Percentiles rank a stretch among this genome's conserved stretches.
Evolutionary conservation across 2,329 filamentous ascomycete species (phyloP).

Genomic region (Allantophomopsis lycopodina): DNA sequence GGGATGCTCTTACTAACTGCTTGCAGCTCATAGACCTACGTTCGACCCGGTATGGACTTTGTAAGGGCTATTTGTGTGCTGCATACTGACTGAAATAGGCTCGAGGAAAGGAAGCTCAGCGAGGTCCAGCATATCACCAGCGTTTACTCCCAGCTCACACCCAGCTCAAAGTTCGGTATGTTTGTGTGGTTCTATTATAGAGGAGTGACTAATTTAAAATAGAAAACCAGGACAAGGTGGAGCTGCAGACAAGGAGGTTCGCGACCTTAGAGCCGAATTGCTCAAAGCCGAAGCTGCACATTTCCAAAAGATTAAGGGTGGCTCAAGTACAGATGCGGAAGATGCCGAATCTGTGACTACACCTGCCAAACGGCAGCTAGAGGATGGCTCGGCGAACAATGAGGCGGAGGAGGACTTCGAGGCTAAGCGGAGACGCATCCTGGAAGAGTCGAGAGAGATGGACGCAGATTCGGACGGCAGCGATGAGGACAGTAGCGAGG

Average conservation of each 20-base stretch:
- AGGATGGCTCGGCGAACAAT: slow-evolving; percentile 27
- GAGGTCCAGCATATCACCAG: slow-evolving; percentile 91
- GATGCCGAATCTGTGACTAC: slow-evolving; percentile 40
- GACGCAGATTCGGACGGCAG: slow-evolving; percentile 67
- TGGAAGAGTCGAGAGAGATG: slow-evolving; percentile 78
- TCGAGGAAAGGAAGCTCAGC: slow-evolving; percentile 84
- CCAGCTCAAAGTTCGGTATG: slow-evolving; percentile 72
- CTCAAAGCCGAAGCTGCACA: slow-evolving; percentile 79
- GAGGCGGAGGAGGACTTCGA: slow-evolving; percentile 54
- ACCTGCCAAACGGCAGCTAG: slow-evolving; percentile 50
- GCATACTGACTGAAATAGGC: slow-evolving; percentile 36
- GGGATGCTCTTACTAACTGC: slow-evolving; percentile 5
- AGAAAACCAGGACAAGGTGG: slow-evolving; percentile 83
- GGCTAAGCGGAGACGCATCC: slow-evolving; percentile 70
- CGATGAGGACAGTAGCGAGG: slow-evolving; percentile 40
- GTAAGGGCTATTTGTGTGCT: no score
- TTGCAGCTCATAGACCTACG: slow-evolving; percentile 66
- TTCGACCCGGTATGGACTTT: slow-evolving; percentile 67
- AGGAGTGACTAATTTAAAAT: slow-evolving; percentile 9
- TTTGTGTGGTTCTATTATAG: neutral
- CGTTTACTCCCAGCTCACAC: slow-evolving; percentile 89
- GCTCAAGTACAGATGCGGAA: slow-evolving; percentile 27
- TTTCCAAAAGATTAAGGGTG: slow-evolving; percentile 71
- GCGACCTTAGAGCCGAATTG: slow-evolving; percentile 82
- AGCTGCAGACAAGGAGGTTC: slow-evolving; percentile 52